Conservation (phyloP, 768 basidiomycete genomes). For the Suillus clintonianus region DNA sequence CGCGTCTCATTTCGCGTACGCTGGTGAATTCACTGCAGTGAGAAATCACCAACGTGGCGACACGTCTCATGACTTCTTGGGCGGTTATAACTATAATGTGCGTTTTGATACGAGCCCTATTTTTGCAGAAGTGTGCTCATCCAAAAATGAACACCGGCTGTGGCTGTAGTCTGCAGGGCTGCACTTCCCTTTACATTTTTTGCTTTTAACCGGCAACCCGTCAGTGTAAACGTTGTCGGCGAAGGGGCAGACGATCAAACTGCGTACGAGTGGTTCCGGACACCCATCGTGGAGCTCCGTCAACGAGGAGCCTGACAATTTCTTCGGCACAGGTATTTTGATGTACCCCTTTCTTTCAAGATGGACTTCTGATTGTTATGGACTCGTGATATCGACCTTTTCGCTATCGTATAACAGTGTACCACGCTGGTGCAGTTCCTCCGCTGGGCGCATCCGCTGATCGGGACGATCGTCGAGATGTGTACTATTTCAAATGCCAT, state of each 20-base stretch:
- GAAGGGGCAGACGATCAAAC: conserved; percentile 43
- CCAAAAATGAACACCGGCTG: conserved; percentile 5
- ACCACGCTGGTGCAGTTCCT: conserved; percentile 4
- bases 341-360: background rate
- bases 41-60: background rate
- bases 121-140: background rate
- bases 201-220: conserved; percentile 45
- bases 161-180: conserved; percentile 13
- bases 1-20: background rate
- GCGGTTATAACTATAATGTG: background rate
- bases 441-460: conserved; percentile 7
- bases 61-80: background rate
- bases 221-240: conserved; percentile 44
- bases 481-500: conserved; percentile 11
- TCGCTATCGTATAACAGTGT: background rate
- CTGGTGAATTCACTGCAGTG: background rate
- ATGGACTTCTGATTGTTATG: background rate
- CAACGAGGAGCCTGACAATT: conserved; percentile 25
- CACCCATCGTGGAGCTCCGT: conserved; percentile 30
- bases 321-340: conserved; percentile 40
- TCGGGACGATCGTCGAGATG: conserved; percentile 11
- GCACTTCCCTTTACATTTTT: conserved; percentile 43
- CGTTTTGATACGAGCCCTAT: conserved; percentile 1
- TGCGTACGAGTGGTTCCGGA: conserved; percentile 43
- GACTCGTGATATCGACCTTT: background rate